Evolutionary conservation across 2,329 filamentous ascomycete species (phyloP), one percentile per base, ranked within the genome.

Genomic region (Ceratocystis colombiana): DNA sequence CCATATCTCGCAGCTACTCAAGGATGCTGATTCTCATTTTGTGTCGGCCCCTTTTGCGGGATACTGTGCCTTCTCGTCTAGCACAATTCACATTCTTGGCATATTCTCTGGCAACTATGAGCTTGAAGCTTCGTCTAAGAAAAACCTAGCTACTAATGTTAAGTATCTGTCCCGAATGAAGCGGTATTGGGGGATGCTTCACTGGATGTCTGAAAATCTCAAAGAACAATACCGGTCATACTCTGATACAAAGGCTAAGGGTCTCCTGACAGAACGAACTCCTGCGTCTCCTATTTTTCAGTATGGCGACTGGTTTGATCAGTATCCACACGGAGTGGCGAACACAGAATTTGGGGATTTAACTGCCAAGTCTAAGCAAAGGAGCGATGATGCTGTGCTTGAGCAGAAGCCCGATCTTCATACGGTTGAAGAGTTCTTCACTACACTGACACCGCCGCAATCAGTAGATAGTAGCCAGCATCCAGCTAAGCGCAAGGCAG

Each of bases 171-270:
- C 88, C 65, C 94, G 90, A 75, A 96, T 97, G 89, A 96, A 96
- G 79, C 89, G 89, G 68, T 92, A 94, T 72, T 99, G 94, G 94
- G 94, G 93, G 68, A 96, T 96, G 88, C 96, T 97, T 73, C 90
- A 96, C 73, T 96, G 91, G 77, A 92, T 97, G 83, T 88, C 90
- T 0, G 92, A 97, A 73, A 94, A 93, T 72, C 81, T 96, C 45
- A 91, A 94, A 68, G 88, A 93, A 65, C 85, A 95, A 68, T 99
- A 96, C 73, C 85, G 88, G 64, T 84, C 86, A 61, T 93, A 91
- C 71, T 87, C 91, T 17, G 91, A 96, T 74, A 87, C 88, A n/a
- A 85, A 87, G 37, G 80, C 87, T 64, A 83, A 85, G 70, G 68
- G 68, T 1, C 50, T 46, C 20, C 7, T 57, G 7, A 44, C 30